A percentile compares a stretch with the other conserved stretches of the same genome.
Conservation (phyloP, 306 rosid species). For the Pterocarpus macrocarpus region DNA sequence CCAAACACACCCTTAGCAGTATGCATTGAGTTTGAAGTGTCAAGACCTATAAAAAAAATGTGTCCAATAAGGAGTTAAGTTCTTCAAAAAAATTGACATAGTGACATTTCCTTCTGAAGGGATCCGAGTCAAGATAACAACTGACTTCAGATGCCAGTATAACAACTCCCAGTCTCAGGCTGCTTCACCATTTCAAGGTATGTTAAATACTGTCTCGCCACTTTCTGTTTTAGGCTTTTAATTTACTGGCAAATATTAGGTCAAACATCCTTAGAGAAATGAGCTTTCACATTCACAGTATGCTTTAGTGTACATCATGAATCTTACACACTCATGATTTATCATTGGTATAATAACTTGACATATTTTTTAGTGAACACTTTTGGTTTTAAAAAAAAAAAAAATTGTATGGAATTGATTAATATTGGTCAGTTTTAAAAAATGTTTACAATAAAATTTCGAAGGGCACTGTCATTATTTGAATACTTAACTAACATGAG, state of each 20-base stretch:
- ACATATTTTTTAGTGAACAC: too few species aligned
- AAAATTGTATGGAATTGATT: not conserved
- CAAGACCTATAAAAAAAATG: not conserved
- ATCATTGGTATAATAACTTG: too few species aligned
- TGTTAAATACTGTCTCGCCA: constrained; percentile 1
- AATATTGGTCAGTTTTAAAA: not conserved
- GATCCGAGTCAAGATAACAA: constrained; percentile 19
- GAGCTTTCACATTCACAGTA: not conserved
- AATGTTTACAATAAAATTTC: not conserved
- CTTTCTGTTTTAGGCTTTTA: too few species aligned
- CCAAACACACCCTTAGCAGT: not conserved
- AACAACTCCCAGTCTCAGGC: not conserved
- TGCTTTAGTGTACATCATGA: not conserved
- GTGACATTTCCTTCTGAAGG: constrained; percentile 23
- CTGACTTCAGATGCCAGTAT: not conserved
- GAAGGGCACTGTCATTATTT: not conserved
- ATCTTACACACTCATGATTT: not conserved
- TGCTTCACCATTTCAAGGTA: constrained; percentile 1
- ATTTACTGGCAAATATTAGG: not conserved
- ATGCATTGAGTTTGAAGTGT: not conserved
- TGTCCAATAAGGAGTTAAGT: not conserved
- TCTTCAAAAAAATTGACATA: not conserved
- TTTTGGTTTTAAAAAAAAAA: too few species aligned
- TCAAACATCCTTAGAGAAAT: not conserved
- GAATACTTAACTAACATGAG: constrained; percentile 22